phyloP scores from a whole-genome alignment of 768 basidiomycete genomes.

The Russula lepida region DNA sequence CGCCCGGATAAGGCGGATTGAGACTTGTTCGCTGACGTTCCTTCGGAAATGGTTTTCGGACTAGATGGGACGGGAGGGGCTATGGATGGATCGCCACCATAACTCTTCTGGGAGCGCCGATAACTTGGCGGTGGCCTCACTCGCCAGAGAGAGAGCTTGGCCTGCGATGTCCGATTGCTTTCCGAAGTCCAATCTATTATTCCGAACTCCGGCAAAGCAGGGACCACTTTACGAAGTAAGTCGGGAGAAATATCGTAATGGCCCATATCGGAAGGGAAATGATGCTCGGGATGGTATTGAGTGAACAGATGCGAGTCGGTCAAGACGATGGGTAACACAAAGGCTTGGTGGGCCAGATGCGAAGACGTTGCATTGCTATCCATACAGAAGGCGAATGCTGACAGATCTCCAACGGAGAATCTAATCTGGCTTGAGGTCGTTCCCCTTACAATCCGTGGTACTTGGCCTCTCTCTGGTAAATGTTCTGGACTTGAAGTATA shows the following conservation, averaged over 20 bases:
- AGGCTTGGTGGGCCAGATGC: conserved; percentile 17
- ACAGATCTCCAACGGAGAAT: conserved; percentile 43
- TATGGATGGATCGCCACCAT: neutral
- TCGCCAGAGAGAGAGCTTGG: conserved; percentile 58
- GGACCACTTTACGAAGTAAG: neutral
- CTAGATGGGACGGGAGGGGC: neutral
- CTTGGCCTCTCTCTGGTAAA: neutral
- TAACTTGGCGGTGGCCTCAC: conserved; percentile 27
- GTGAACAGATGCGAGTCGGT: conserved; percentile 57
- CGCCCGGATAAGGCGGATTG: conserved; percentile 18
- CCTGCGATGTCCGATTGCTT: conserved; percentile 33
- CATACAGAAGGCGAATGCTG: conserved; percentile 44
- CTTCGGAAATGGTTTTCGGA: neutral
- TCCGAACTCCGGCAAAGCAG: conserved; percentile 46
- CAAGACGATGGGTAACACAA: conserved; percentile 60
- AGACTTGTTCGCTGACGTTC: neutral
- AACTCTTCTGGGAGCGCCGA: conserved; percentile 6
- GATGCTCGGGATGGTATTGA: conserved; percentile 44
- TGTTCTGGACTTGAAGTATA: neutral
- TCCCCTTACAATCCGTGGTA: conserved; percentile 6
- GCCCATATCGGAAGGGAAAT: conserved; percentile 30
- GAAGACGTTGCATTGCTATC: conserved; percentile 8
- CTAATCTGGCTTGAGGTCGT: conserved; percentile 14
- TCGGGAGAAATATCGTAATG: conserved; percentile 1
- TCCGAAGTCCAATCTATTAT: conserved; percentile 55